Conservation (phyloP, 345 rosid genomes). For the Microthlaspi erraticum region DNA sequence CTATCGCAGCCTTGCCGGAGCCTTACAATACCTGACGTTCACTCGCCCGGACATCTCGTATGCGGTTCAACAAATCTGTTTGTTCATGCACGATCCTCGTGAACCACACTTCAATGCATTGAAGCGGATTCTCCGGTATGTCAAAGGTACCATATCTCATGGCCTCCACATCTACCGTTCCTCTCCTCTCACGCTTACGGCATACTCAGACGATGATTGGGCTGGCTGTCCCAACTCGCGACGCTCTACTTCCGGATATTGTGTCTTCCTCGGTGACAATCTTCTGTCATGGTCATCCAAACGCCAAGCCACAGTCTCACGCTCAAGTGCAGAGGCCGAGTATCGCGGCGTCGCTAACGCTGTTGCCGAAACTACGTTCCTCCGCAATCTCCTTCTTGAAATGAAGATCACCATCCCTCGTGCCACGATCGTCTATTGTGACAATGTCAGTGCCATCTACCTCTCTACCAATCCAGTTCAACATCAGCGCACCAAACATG, state of each 20-base stretch:
- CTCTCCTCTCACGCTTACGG: background rate
- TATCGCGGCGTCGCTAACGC: background rate
- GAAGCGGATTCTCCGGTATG: background rate
- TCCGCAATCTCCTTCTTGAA: background rate
- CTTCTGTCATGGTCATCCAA: background rate
- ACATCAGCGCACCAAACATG: background rate
- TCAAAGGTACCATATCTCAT: background rate
- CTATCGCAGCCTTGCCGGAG: background rate
- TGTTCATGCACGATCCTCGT: background rate
- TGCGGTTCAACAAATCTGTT: background rate
- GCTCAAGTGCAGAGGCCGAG: background rate
- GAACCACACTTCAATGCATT: background rate
- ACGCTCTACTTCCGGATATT: background rate
- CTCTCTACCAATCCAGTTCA: background rate
- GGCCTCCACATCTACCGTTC: background rate
- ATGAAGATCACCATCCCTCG: background rate
- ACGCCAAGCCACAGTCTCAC: background rate
- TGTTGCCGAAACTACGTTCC: background rate
- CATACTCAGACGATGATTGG: background rate
- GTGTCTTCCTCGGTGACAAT: background rate
- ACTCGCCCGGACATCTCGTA: background rate
- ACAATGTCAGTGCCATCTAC: background rate
- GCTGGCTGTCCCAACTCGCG: background rate
- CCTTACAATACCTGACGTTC: background rate
- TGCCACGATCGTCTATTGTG: background rate